Base-by-base conservation (phyloP, 352 stramenopile genomes). In the Achlya hypogyna region DNA sequence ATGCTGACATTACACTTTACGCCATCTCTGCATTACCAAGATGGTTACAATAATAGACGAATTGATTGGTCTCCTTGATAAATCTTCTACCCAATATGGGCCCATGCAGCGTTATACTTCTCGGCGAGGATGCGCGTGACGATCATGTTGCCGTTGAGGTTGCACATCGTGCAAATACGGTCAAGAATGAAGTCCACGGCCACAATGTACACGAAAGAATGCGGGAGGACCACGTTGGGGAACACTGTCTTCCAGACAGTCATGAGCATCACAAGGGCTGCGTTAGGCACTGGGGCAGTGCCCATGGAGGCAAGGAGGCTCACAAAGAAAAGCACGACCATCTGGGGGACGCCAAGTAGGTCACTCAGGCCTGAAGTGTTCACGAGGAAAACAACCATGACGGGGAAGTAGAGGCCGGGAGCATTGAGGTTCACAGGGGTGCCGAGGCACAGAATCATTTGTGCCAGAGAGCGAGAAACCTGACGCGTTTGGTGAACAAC, bases 181-280 rank as follows among this genome's bases (percentile, higher is more conserved):
- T 88, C 79, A 22, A 87, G 32, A 62, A 86, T 72, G 75, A 78
- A 87, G 62, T 91, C 79, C 20, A 72, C 82, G 23, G 75, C 80
- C 18, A 87, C 71, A 45, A 76, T 66, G 49, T 71, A 67, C 16
- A 53, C 58, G 52, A 76, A 76, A 29, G 70, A 51, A 6, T 45
- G 32, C 14, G 68, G 68, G 10, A 72, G 51, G 6, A 22, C 0
- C 22, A 31, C 23, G 5, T 23, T 34, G 5, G 84, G 81, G 42
- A 90, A 83, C 29, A 75, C 71, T 22, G 90, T 88, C 51, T 78
- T 80, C 84, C 84, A 93, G 31, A 88, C 76, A 0, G 81, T 85
- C 29, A 75, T 79, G 42, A 90, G 72, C 63, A 91, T 84, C 6
- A 83, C 74, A 18, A 91, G 60, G 22, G 74, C 83, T 20, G 78